phyloP scores from a whole-genome alignment of 352 stramenopile genomes.

The Phytopythium litorale region DNA sequence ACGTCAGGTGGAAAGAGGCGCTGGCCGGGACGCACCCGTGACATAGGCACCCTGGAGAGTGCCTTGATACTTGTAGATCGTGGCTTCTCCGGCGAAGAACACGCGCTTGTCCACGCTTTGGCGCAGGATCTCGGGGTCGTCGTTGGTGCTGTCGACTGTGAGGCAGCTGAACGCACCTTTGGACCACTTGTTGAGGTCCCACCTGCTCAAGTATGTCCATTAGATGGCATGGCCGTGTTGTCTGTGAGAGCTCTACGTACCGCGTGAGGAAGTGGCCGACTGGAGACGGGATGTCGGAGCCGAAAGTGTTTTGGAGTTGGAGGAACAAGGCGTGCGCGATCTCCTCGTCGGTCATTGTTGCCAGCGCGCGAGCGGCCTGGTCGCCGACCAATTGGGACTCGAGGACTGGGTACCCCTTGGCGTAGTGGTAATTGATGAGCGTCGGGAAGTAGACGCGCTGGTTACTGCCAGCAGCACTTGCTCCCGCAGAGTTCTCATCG shows the following conservation, averaged over 20 bases:
- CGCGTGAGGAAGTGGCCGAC: too few relatives aligned
- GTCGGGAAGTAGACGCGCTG: slow-evolving; percentile 47
- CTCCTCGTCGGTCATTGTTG: too few relatives aligned
- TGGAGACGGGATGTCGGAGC: too few relatives aligned
- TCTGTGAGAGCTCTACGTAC: too few relatives aligned
- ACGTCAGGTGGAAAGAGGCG: too few relatives aligned
- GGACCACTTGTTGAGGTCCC: too few relatives aligned
- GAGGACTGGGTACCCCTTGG: slow-evolving; percentile 41
- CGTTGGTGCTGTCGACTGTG: slow-evolving; percentile 43
- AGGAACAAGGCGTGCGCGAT: too few relatives aligned
- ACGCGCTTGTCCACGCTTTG: slow-evolving; percentile 31
- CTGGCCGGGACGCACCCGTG: slow-evolving; percentile 24
- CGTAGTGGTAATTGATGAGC: slow-evolving; percentile 54
- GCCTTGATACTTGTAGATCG: slow-evolving; percentile 63
- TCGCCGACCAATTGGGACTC: too few relatives aligned
- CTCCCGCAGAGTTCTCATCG: neutral
- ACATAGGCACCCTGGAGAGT: slow-evolving; percentile 67
- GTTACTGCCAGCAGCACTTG: slow-evolving; percentile 2
- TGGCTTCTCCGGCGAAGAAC: slow-evolving; percentile 68
- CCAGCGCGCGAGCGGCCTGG: too few relatives aligned
- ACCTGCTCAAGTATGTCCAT: too few relatives aligned
- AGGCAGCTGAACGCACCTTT: slow-evolving; percentile 8
- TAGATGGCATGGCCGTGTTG: too few relatives aligned
- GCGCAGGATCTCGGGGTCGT: slow-evolving; percentile 52
- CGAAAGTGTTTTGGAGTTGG: too few relatives aligned